Percentiles rank a stretch among this genome's conserved stretches.
Evolutionary conservation across 192 early-diverging fungal species (phyloP).

Genomic region (Linnemannia zychae): DNA sequence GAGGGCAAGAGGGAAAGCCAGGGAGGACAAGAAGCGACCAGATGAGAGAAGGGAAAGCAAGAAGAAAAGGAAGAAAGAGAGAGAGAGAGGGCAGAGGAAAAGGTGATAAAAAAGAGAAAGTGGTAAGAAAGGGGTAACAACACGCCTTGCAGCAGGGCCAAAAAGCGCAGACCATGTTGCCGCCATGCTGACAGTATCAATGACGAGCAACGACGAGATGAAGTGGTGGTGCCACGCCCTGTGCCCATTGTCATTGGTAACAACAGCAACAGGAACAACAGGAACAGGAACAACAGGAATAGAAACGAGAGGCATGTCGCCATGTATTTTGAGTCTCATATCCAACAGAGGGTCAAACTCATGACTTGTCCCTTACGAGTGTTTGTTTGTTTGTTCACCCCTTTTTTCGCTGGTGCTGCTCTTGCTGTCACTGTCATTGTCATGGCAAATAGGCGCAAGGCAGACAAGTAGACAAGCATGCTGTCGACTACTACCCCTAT

Average conservation of each 20-base stretch:
- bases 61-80: neutral
- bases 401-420: neutral
- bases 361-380: neutral
- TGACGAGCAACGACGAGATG: neutral
- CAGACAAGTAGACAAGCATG: too few species aligned
- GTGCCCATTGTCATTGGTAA: too few species aligned
- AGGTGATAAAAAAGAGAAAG: neutral
- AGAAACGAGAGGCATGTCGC: too few species aligned
- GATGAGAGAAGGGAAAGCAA: neutral
- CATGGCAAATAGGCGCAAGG: too few species aligned
- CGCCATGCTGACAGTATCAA: neutral
- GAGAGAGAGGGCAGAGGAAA: neutral
- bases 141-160: neutral
- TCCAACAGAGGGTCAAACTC: too few species aligned
- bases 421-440: neutral
- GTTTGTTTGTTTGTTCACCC: neutral
- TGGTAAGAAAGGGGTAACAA: too few species aligned
- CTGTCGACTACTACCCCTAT: too few species aligned
- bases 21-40: neutral
- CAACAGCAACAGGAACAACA: too few species aligned
- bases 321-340: too few species aligned
- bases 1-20: neutral
- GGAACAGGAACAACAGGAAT: too few species aligned
- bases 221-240: too few species aligned
- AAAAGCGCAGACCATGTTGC: slow-evolving; percentile 10